These are phyloP conservation scores for Euphorbia pulcherrima DNA, from an alignment of 345 rosid species.

Conservation along the genomic window DNA sequence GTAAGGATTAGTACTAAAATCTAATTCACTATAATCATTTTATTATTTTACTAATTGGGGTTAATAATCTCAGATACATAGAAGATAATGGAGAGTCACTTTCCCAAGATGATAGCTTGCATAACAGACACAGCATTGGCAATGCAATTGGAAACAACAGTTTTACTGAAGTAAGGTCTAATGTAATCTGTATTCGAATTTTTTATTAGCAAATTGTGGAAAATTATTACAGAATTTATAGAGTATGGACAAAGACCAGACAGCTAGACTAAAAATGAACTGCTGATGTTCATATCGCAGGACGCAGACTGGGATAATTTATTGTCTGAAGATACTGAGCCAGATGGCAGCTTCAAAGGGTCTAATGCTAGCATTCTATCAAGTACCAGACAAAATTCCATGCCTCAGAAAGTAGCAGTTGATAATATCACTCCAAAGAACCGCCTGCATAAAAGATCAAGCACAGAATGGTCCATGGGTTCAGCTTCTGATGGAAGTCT, in stretches of 20 bases:
- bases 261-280: slow-evolving; percentile 11
- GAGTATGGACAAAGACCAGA: slow-evolving; percentile 3
- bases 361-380: slow-evolving; percentile 16
- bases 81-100: slow-evolving; percentile 49
- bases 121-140: slow-evolving; percentile 46
- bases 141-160: slow-evolving; percentile 37
- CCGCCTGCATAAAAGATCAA: slow-evolving; percentile 54
- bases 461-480: slow-evolving; percentile 87
- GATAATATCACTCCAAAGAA: slow-evolving; percentile 26
- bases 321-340: slow-evolving; percentile 24
- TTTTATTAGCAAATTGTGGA: background rate
- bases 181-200: background rate
- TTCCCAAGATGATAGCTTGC: slow-evolving; percentile 42
- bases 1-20: slow-evolving; percentile 7
- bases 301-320: slow-evolving; percentile 9
- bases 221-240: background rate
- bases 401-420: slow-evolving; percentile 30
- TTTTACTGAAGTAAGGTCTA: slow-evolving; percentile 46
- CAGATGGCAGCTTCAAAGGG: slow-evolving; percentile 20
- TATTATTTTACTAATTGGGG: slow-evolving; percentile 12
- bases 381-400: slow-evolving; percentile 44
- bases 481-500: slow-evolving; percentile 58
- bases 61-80: slow-evolving; percentile 22
- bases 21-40: background rate
- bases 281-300: slow-evolving; percentile 9